Evolutionary conservation across 768 basidiomycete genomes (phyloP).

Genomic region (Boletus edulis): DNA sequence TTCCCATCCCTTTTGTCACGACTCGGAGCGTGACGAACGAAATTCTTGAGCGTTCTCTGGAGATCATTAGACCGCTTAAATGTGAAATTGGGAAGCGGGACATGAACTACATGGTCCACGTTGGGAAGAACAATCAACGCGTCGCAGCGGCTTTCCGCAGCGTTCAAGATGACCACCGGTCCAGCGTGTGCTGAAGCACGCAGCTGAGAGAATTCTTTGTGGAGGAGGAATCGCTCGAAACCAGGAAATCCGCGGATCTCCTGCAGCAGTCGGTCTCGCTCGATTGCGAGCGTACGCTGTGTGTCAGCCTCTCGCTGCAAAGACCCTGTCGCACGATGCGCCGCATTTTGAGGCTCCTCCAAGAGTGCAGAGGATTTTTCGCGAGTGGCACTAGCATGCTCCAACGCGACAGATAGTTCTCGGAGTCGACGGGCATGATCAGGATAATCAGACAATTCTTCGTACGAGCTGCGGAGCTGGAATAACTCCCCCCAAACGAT

Average conservation of each 20-base stretch:
- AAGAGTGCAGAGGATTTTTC: background rate
- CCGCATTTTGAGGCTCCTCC: background rate
- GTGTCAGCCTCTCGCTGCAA: background rate
- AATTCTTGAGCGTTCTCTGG: background rate
- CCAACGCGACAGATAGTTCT: background rate
- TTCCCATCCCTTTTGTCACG: background rate
- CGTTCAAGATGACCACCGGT: background rate
- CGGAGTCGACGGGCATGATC: background rate
- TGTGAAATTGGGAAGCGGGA: constrained; percentile 2
- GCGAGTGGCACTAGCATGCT: background rate
- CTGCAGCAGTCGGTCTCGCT: background rate
- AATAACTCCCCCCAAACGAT: background rate
- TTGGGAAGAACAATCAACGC: constrained; percentile 16
- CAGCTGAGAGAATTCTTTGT: background rate
- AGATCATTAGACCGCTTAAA: background rate
- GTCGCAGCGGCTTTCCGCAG: constrained; percentile 27
- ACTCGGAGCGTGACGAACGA: background rate
- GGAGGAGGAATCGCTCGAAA: background rate
- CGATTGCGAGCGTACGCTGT: background rate
- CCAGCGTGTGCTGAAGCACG: background rate
- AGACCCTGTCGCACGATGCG: background rate
- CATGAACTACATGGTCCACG: background rate
- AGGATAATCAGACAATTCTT: constrained; percentile 3
- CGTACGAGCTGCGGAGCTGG: background rate
- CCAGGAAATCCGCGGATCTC: background rate